phyloP scores from a whole-genome alignment of 1,284 basidiomycete species.

The Pseudozyma tsukubaensis region DNA sequence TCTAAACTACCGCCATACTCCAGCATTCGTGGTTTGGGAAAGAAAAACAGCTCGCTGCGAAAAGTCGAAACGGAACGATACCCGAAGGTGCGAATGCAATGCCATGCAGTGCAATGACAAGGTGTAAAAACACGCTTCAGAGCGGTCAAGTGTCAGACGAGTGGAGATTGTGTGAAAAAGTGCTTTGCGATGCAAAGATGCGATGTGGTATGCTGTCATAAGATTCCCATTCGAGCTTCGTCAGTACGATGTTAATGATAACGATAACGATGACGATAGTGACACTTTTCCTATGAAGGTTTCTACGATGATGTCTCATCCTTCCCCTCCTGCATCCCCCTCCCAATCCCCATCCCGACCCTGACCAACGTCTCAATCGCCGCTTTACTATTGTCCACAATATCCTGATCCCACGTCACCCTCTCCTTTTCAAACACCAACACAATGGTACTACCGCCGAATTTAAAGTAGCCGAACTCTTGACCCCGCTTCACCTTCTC shows the following conservation, averaged over 20 bases:
- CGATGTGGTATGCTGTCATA: neutral
- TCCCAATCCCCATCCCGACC: slow-evolving; percentile 70
- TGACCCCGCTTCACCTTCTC: slow-evolving; percentile 82
- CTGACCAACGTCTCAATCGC: slow-evolving; percentile 80
- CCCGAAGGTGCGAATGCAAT: no score
- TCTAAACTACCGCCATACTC: no score
- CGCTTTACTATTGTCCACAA: slow-evolving; percentile 77
- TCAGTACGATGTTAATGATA: no score
- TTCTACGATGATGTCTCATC: no score
- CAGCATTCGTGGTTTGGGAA: no score
- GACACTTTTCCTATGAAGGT: no score
- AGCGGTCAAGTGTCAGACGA: neutral
- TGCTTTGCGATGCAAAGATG: neutral
- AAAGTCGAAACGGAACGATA: no score
- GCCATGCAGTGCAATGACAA: no score
- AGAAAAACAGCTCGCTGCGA: no score
- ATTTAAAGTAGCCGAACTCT: slow-evolving; percentile 78
- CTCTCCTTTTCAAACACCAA: slow-evolving; percentile 76
- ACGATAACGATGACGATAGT: no score
- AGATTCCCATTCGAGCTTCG: no score
- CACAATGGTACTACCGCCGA: slow-evolving; percentile 65
- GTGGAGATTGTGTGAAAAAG: neutral
- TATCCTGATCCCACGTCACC: slow-evolving; percentile 89
- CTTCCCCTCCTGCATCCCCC: neutral
- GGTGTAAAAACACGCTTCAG: neutral